phyloP scores from a whole-genome alignment of 371 early-diverging fungal species.

The Mucor racemosus region DNA sequence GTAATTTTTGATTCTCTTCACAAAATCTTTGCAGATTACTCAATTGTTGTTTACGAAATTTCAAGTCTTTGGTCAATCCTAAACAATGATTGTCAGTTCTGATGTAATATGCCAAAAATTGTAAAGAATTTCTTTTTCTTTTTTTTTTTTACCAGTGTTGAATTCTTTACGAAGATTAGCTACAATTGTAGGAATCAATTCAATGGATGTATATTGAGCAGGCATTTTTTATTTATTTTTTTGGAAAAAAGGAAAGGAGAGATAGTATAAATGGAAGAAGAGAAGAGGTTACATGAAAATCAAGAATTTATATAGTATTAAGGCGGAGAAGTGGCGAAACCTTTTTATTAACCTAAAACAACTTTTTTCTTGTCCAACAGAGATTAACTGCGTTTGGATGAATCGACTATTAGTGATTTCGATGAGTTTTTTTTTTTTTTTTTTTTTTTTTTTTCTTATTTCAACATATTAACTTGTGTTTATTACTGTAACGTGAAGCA shows the following conservation, averaged over 20 bases:
- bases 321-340: not conserved
- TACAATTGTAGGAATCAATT: slow-evolving; percentile 45
- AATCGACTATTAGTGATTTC: no score
- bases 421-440: no score
- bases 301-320: not conserved
- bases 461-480: slow-evolving; percentile 30
- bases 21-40: slow-evolving; percentile 62
- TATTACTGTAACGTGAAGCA: slow-evolving; percentile 49
- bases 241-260: slow-evolving; percentile 7
- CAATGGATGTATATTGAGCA: slow-evolving; percentile 33
- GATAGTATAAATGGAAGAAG: not conserved
- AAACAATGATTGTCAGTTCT: not conserved
- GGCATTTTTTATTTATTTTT: slow-evolving; percentile 22
- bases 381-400: slow-evolving; percentile 15
- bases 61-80: slow-evolving; percentile 62
- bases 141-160: slow-evolving; percentile 36
- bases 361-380: slow-evolving; percentile 9
- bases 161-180: slow-evolving; percentile 56
- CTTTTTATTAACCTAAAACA: no score
- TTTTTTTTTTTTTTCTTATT: not conserved
- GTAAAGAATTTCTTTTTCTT: no score
- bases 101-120: no score
- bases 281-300: not conserved
- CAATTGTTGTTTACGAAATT: slow-evolving; percentile 80
- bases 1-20: slow-evolving; percentile 65